Conservation (phyloP, 2,329 filamentous ascomycete genomes). For the Chaetoscypha palmicola region DNA sequence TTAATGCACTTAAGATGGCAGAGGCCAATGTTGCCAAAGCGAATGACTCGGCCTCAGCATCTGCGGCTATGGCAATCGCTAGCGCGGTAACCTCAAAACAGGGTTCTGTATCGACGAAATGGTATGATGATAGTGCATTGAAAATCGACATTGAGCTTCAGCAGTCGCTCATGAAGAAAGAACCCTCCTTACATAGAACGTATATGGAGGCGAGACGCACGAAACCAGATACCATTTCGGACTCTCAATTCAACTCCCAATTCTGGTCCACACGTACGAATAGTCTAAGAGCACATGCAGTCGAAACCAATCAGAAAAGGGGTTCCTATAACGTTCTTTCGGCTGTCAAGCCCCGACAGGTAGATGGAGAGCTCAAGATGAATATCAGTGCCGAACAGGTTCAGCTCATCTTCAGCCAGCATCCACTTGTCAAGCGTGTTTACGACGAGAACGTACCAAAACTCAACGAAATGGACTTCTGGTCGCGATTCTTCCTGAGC, state of each 20-base stretch:
- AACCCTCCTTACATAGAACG: conserved; percentile 67
- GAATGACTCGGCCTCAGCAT: conserved; percentile 38
- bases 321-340: conserved; percentile 93
- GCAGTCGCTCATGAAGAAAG: conserved; percentile 78
- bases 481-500: conserved; percentile 90
- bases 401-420: conserved; percentile 85
- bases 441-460: conserved; percentile 92
- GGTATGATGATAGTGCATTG: conserved; percentile 76
- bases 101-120: conserved; percentile 44
- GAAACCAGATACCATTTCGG: conserved; percentile 77
- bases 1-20: conserved; percentile 48
- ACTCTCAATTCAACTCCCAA: conserved; percentile 76
- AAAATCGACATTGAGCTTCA: conserved; percentile 76
- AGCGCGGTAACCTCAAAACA: conserved; percentile 53
- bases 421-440: conserved; percentile 80
- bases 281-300: conserved; percentile 80
- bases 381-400: conserved; percentile 89
- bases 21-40: conserved; percentile 29
- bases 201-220: conserved; percentile 79
- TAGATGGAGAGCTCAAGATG: conserved; percentile 68
- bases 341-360: conserved; percentile 72
- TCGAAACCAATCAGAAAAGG: conserved; percentile 77
- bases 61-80: conserved; percentile 71
- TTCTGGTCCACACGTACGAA: conserved; percentile 92
- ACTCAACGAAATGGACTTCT: conserved; percentile 74